phyloP scores from a whole-genome alignment of 2,329 filamentous ascomycete species.

The Aureobasidium musti region DNA sequence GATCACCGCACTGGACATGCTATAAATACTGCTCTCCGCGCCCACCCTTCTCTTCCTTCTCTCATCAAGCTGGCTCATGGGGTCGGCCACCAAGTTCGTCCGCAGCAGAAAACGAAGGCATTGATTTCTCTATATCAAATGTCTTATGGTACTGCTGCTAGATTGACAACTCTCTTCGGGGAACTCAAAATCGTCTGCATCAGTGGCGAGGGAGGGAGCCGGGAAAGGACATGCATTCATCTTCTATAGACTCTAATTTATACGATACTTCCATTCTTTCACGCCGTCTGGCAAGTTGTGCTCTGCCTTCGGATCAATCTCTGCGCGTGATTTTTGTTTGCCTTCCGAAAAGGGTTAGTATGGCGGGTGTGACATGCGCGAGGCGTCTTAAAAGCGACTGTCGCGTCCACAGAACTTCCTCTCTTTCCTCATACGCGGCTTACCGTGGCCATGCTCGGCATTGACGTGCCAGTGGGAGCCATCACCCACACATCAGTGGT shows the following conservation, averaged over 20 bases:
- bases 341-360: neutral
- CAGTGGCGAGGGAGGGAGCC: neutral
- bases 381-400: neutral
- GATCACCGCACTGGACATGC: neutral
- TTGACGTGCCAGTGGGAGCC: slow-evolving; percentile 2
- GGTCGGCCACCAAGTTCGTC: neutral
- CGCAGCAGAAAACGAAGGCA: slow-evolving; percentile 11
- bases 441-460: neutral
- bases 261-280: neutral
- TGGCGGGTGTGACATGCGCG: neutral
- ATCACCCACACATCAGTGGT: neutral
- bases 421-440: neutral
- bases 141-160: slow-evolving; percentile 6
- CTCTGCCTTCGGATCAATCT: too few species aligned
- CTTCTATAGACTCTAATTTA: neutral
- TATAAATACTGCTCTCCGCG: neutral
- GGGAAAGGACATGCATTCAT: neutral
- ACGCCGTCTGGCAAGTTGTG: too few species aligned
- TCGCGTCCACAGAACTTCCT: neutral
- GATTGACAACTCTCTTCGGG: neutral
- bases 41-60: neutral
- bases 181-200: neutral
- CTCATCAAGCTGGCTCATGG: neutral
- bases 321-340: neutral
- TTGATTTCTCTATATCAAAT: neutral